Percentiles rank a stretch among this genome's conserved stretches.
These are phyloP conservation scores for Fusarium decemcellulare DNA, from an alignment of 2,329 filamentous ascomycete genomes.

Conservation along the genomic window DNA sequence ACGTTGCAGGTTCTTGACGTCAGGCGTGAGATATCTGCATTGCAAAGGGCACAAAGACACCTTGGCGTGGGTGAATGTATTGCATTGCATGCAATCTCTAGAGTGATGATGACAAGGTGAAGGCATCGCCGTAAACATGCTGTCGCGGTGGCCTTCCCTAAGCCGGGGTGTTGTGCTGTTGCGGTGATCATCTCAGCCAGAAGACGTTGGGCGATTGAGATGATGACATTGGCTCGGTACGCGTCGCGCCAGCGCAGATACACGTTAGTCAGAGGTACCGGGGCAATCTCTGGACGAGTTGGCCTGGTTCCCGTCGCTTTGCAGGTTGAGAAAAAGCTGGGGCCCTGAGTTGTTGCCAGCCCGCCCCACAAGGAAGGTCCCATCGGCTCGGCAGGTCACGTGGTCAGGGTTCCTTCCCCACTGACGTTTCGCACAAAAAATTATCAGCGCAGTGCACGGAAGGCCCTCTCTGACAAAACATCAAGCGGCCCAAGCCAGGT, in stretches of 20 bases:
- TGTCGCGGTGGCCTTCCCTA: constrained; percentile 4
- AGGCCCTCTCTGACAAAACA: constrained; percentile 54
- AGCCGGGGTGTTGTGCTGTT: constrained; percentile 11
- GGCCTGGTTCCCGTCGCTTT: constrained; percentile 6
- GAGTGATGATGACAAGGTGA: not conserved
- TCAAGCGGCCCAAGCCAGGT: constrained; percentile 59
- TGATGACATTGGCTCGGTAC: constrained; percentile 29
- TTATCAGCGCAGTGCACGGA: constrained; percentile 48
- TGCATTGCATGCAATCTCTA: not conserved
- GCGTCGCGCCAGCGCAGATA: constrained; percentile 18
- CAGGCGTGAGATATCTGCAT: constrained; percentile 5
- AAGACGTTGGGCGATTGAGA: constrained; percentile 22
- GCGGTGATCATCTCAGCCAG: constrained; percentile 35
- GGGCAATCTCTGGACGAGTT: constrained; percentile 25
- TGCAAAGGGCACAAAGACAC: not conserved
- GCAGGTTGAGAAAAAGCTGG: constrained; percentile 11
- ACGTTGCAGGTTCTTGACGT: constrained; percentile 7
- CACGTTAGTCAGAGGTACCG: constrained; percentile 12
- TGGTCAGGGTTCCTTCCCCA: constrained; percentile 53
- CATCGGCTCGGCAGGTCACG: constrained; percentile 47
- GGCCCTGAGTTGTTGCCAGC: constrained; percentile 8
- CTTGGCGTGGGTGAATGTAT: not conserved
- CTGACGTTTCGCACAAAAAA: constrained; percentile 55
- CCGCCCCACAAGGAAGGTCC: constrained; percentile 19
- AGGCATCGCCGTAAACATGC: not conserved